Conservation (phyloP, 2,329 filamentous ascomycete genomes). For the Pochonia chlamydosporia region DNA sequence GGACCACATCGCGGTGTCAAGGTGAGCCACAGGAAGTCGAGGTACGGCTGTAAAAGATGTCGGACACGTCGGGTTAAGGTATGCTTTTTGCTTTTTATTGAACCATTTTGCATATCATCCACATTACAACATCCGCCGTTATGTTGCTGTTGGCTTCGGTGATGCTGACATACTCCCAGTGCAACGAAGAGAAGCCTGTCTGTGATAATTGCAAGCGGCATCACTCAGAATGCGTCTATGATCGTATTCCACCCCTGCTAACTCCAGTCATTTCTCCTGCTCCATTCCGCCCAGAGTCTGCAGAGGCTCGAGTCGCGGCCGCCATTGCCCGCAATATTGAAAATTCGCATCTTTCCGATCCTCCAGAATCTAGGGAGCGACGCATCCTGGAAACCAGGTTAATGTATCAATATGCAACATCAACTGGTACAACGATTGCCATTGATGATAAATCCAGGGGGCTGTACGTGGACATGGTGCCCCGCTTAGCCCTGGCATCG, state of each 20-base stretch:
- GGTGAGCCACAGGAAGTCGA: constrained; percentile 15
- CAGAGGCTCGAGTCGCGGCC: constrained; percentile 5
- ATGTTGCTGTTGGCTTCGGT: no score
- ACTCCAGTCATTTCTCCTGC: constrained; percentile 4
- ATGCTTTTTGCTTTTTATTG: not conserved
- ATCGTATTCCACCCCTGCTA: constrained; percentile 9
- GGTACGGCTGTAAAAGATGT: constrained; percentile 15
- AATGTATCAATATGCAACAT: constrained; percentile 14
- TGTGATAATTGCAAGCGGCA: constrained; percentile 13
- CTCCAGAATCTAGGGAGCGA: constrained; percentile 11
- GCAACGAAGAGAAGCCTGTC: constrained; percentile 14
- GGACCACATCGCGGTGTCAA: constrained; percentile 11
- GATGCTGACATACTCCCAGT: constrained; percentile 8
- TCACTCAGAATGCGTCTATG: constrained; percentile 12
- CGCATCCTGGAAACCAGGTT: constrained; percentile 12
- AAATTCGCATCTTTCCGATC: constrained; percentile 6
- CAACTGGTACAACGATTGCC: constrained; percentile 9
- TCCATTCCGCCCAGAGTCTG: constrained; percentile 7
- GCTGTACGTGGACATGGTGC: constrained; percentile 9
- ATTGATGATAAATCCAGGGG: constrained; percentile 12
- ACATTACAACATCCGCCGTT: constrained; percentile 10
- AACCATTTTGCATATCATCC: not conserved
- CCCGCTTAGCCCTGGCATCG: constrained; percentile 10
- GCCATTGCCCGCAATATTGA: constrained; percentile 1
- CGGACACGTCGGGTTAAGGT: constrained; percentile 14